Percentiles rank a stretch among this genome's conserved stretches.
phyloP scores from a whole-genome alignment of 768 basidiomycete genomes.

The Xerocomus spinulosus region DNA sequence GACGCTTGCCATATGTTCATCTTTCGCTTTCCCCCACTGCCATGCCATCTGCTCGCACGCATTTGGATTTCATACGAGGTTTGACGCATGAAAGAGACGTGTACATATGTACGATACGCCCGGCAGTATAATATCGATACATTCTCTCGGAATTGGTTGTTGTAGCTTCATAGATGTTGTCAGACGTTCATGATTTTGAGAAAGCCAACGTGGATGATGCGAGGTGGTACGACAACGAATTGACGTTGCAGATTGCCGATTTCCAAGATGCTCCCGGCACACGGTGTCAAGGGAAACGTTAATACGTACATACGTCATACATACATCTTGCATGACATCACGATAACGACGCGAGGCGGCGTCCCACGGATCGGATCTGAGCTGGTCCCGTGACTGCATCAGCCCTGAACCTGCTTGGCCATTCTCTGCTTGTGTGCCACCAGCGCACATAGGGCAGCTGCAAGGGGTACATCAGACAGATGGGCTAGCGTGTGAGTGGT shows the following conservation, averaged over 20 bases:
- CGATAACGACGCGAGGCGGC: conserved; percentile 18
- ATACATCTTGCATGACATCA: conserved; percentile 6
- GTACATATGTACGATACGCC: conserved; percentile 29
- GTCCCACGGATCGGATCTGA: conserved; percentile 10
- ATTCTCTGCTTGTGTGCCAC: conserved; percentile 26
- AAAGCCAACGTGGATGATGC: too few species aligned
- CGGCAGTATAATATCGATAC: conserved; percentile 22
- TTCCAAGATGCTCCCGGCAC: too few species aligned
- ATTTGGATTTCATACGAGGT: conserved; percentile 11
- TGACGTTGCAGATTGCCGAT: too few species aligned
- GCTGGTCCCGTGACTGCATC: conserved; percentile 7
- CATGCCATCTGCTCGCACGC: conserved; percentile 17
- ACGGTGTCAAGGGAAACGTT: background rate
- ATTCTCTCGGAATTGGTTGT: conserved; percentile 2
- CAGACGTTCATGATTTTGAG: conserved; percentile 1
- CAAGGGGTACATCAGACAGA: conserved; percentile 1
- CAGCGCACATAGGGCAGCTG: conserved; percentile 85
- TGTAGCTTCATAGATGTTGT: too few species aligned
- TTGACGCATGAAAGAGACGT: conserved; percentile 14
- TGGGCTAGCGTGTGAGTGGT: background rate
- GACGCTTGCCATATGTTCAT: conserved; percentile 17
- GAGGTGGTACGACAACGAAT: too few species aligned
- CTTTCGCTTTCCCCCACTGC: conserved; percentile 14
- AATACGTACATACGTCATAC: conserved; percentile 12
- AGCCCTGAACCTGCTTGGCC: conserved; percentile 9